Percentiles rank a stretch among this genome's conserved stretches.
Conservation (phyloP, 768 basidiomycete species). For the Auricularia auricula-judae region DNA sequence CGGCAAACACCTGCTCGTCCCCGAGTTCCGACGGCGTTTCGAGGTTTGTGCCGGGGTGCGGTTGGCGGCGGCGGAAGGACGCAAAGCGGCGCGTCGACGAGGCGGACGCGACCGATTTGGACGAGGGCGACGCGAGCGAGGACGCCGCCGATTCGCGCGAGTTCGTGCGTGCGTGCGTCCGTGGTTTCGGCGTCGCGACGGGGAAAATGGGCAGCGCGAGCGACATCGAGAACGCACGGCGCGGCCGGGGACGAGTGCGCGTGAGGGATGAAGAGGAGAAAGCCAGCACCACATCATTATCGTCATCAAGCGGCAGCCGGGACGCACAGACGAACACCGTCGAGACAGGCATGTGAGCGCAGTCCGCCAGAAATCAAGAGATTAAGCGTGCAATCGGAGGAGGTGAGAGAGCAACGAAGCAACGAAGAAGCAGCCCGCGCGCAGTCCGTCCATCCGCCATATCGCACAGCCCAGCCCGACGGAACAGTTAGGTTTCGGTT, state of each 20-base stretch:
- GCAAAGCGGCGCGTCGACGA: background rate
- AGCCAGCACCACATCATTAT: background rate
- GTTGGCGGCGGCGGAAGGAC: background rate
- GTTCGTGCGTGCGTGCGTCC: background rate
- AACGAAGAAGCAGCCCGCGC: no score
- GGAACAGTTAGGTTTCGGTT: no score
- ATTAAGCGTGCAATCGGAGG: no score
- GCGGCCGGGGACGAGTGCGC: background rate
- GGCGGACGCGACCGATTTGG: background rate
- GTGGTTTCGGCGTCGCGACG: background rate
- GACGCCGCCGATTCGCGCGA: no score
- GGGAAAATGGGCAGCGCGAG: background rate
- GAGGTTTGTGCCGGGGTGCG: background rate
- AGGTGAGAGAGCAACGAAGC: no score
- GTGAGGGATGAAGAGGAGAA: background rate
- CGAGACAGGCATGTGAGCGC: no score
- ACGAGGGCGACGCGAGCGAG: background rate
- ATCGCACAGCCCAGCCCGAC: no score
- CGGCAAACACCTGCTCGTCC: background rate
- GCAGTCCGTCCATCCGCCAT: no score
- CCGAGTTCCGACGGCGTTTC: background rate
- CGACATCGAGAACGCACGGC: background rate
- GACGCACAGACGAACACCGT: no score
- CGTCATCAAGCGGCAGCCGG: no score
- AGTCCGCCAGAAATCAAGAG: no score